Evolutionary conservation across 139 green algal species (phyloP), one percentile per base, ranked within the genome.

Genomic region (Picochlorum sp.): DNA sequence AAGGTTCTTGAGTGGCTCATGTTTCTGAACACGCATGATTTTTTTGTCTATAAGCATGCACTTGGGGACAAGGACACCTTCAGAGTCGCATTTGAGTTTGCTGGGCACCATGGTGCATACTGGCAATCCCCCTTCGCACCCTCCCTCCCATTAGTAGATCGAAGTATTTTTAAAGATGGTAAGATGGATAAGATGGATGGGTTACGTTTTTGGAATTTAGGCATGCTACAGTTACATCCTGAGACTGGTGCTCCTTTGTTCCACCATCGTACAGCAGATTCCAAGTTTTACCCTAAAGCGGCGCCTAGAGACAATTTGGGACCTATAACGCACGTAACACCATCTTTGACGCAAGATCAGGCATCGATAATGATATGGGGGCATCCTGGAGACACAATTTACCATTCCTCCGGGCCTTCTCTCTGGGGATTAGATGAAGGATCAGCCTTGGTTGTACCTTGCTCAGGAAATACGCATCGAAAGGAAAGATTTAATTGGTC

Each of bases 1-100:
- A 59, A 70, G 22, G 67, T 70, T 3, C 33, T 75, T 32, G 67
- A 75, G 52, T 75, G 68, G 68, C 26, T 75, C 9, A 55, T 57
- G 45, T 75, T 71, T 33, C 68, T 75, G 5, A 75, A 75, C 33
- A 57, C 54, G 29, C 55, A 71, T 14, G 20, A 36, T 1, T 39
- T 64, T 22, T 40, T 54, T n/a, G 26, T 61, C 3, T 75, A 61
- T 30, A 14, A 36, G 9, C 39, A 32, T 14, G 51, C 56, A 39
- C 54, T 58, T 9, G 68, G 68, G 2, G 68, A 75, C 39, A 75
- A 75, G 55, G 68, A 75, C 36, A 71, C 61, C 26, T 75, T 60
- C 55, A 32, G 55, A 24, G 22, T 69, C 16, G 54, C 61, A n/a
- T 75, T 75, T 52, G 18, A 64, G 31, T 40, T 75, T 45, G 68